Evolutionary conservation across 2,329 filamentous ascomycete species (phyloP).

Genomic region (Plectosphaerella cucumerina): DNA sequence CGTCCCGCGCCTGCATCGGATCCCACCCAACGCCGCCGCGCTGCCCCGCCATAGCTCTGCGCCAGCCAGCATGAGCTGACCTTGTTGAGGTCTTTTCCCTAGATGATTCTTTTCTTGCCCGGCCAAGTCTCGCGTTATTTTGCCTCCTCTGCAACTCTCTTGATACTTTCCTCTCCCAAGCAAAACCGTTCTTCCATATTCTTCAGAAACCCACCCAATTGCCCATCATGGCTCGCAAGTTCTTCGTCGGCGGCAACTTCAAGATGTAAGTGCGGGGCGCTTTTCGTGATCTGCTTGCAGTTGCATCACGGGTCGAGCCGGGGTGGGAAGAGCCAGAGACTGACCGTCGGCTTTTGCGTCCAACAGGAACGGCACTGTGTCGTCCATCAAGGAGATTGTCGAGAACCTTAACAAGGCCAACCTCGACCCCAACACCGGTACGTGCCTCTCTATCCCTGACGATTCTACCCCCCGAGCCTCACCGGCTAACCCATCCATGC

Average conservation of each 20-base stretch:
- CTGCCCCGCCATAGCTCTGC: conserved; percentile 4
- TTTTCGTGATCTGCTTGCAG: no score
- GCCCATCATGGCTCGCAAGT: conserved; percentile 84
- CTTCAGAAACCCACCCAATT: conserved; percentile 19
- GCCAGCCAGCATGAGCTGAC: conserved; percentile 2
- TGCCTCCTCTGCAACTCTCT: not conserved
- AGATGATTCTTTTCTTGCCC: conserved; percentile 1
- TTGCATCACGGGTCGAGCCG: no score
- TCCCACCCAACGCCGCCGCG: not conserved
- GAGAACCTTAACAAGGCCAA: conserved; percentile 81
- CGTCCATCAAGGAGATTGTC: conserved; percentile 88
- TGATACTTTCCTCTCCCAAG: conserved; percentile 3
- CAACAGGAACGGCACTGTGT: conserved; percentile 86
- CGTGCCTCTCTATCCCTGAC: conserved; percentile 23
- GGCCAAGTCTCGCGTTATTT: conserved; percentile 13
- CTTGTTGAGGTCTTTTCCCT: conserved; percentile 12
- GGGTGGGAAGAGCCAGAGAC: conserved; percentile 1
- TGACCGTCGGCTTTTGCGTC: conserved; percentile 9
- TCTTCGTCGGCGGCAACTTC: conserved; percentile 98
- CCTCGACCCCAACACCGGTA: conserved; percentile 72
- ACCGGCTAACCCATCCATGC: conserved; percentile 15
- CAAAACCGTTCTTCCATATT: not conserved
- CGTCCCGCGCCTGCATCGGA: not conserved
- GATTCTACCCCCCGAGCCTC: not conserved
- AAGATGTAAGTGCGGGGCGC: conserved; percentile 71